phyloP scores from a whole-genome alignment of 495 filamentous ascomycete species.

The Podospora didyma region DNA sequence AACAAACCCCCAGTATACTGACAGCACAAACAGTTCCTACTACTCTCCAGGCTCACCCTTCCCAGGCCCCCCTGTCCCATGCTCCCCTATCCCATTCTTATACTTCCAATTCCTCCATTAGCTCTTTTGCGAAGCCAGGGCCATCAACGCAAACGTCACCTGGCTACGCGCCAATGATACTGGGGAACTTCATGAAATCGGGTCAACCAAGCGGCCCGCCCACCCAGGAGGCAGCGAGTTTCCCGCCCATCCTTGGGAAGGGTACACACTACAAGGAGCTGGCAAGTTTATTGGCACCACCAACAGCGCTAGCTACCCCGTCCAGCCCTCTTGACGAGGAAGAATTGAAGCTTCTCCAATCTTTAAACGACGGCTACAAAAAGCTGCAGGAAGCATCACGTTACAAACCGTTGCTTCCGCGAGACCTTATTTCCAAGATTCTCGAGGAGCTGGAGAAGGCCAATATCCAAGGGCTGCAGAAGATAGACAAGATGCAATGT shows the following conservation, averaged over 20 bases:
- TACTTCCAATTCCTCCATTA: not conserved
- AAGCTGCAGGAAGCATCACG: not conserved
- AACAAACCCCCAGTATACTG: too few relatives aligned
- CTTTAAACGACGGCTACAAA: not conserved
- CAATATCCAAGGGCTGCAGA: slow-evolving; percentile 5
- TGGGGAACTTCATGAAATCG: not conserved
- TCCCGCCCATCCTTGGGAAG: slow-evolving; percentile 3
- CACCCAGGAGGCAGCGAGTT: not conserved
- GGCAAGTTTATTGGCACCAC: not conserved
- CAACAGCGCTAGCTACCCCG: too few relatives aligned
- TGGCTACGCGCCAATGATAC: not conserved
- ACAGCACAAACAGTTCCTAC: too few relatives aligned
- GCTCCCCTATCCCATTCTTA: not conserved
- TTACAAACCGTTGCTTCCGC: not conserved
- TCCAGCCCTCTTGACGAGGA: not conserved
- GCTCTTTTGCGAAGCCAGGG: not conserved
- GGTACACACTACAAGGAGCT: slow-evolving; percentile 4
- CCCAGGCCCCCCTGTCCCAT: not conserved
- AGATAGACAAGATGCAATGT: slow-evolving; percentile 18
- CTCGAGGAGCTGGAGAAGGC: not conserved
- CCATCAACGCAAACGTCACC: not conserved
- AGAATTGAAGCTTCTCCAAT: not conserved
- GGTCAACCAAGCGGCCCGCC: not conserved
- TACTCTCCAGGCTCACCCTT: too few relatives aligned
- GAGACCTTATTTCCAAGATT: not conserved